Percentiles rank a stretch among this genome's conserved stretches.
Evolutionary conservation across 1,284 basidiomycete genomes (phyloP).

Genomic region (Cutaneotrichosporon cutaneum): DNA sequence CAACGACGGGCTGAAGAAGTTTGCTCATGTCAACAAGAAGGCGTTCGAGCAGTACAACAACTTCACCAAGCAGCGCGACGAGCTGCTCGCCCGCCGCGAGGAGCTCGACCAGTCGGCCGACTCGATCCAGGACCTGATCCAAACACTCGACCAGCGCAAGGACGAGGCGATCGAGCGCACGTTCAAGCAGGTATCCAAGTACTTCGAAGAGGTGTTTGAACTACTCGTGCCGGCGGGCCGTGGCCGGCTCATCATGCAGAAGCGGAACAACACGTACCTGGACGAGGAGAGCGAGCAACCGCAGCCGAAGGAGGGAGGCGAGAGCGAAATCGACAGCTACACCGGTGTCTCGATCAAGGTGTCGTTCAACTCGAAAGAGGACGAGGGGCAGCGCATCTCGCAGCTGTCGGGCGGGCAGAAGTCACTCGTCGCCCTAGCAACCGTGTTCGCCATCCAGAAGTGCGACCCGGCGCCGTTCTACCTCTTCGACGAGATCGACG

Average conservation of each 20-base stretch:
- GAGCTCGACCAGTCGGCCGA: slow-evolving; percentile 85
- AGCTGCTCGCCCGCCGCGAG: slow-evolving; percentile 77
- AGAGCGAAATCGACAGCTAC: slow-evolving; percentile 84
- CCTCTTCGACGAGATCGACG: slow-evolving; percentile 99
- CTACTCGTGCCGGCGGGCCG: slow-evolving; percentile 92
- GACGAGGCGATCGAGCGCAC: slow-evolving; percentile 98
- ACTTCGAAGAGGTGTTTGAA: slow-evolving; percentile 97
- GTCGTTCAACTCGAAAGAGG: slow-evolving; percentile 96
- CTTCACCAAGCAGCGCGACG: slow-evolving; percentile 96
- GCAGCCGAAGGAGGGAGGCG: slow-evolving; percentile 54
- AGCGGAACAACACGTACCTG: slow-evolving; percentile 66
- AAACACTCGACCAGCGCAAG: slow-evolving; percentile 92
- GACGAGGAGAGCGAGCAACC: slow-evolving; percentile 51
- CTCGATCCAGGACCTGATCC: slow-evolving; percentile 92
- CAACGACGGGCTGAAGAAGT: slow-evolving; percentile 91
- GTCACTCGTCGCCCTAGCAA: slow-evolving; percentile 91
- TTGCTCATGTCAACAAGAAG: slow-evolving; percentile 98
- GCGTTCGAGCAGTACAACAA: slow-evolving; percentile 98
- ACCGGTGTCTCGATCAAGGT: slow-evolving; percentile 97
- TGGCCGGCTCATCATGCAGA: slow-evolving; percentile 87
- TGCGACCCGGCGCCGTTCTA: slow-evolving; percentile 99
- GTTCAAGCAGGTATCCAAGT: slow-evolving; percentile 94
- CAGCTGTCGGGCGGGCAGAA: slow-evolving; percentile 98
- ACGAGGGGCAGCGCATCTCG: slow-evolving; percentile 93
- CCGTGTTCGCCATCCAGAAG: slow-evolving; percentile 99